Evolutionary conservation across 331 rosid genomes (phyloP).

Genomic region (Prunus yedoensis): DNA sequence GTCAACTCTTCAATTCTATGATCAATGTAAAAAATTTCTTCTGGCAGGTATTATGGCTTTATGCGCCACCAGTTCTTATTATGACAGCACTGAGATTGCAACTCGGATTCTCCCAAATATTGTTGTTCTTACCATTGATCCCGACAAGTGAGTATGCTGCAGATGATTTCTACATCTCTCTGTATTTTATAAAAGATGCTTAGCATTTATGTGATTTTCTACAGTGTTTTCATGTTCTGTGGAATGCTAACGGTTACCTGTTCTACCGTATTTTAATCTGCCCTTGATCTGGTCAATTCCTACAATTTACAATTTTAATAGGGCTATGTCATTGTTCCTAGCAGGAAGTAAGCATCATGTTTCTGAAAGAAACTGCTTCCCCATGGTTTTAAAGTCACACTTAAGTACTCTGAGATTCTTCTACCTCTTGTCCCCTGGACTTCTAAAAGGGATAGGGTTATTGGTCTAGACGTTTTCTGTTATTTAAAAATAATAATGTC

Average conservation of each 20-base stretch:
- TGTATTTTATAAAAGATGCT: background rate
- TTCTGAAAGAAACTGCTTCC: background rate
- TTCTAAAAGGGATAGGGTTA: background rate
- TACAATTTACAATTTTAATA: background rate
- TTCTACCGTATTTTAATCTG: background rate
- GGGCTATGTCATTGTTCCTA: background rate
- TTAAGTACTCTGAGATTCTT: background rate
- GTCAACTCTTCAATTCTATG: background rate
- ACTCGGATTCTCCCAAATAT: slow-evolving; percentile 89
- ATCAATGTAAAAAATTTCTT: background rate
- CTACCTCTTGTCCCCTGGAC: background rate
- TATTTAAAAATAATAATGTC: background rate
- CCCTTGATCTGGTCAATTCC: background rate
- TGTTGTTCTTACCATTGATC: slow-evolving; percentile 79
- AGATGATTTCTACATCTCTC: background rate
- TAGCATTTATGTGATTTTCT: background rate
- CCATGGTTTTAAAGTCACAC: background rate
- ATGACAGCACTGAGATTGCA: slow-evolving; percentile 79
- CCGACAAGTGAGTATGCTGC: slow-evolving; percentile 57
- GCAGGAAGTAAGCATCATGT: background rate
- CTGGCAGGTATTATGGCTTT: slow-evolving; percentile 86
- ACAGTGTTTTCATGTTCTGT: background rate
- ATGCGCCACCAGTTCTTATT: slow-evolving; percentile 85
- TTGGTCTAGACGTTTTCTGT: background rate
- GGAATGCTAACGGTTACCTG: background rate